Evolutionary conservation across 2,329 filamentous ascomycete genomes (phyloP).

Genomic region (Myriosclerotinia duriaeana): DNA sequence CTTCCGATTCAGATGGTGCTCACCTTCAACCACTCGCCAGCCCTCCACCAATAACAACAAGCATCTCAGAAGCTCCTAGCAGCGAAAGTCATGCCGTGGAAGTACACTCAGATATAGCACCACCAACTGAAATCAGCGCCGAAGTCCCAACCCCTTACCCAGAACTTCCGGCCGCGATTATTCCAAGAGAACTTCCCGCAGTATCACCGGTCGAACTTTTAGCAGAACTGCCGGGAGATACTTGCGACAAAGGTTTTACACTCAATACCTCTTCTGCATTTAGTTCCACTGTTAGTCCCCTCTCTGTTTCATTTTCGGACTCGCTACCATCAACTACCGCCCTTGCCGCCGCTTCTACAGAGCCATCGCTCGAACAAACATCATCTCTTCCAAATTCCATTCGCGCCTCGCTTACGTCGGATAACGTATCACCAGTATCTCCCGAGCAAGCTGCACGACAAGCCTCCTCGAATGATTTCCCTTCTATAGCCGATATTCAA

Average conservation of each 20-base stretch:
- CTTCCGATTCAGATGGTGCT: background rate
- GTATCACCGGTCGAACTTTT: background rate
- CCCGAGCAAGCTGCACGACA: no score
- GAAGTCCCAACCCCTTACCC: constrained; percentile 33
- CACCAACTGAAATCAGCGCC: constrained; percentile 42
- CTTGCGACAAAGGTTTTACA: no score
- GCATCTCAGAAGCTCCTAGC: constrained; percentile 43
- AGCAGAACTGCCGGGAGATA: background rate
- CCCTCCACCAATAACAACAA: constrained; percentile 49
- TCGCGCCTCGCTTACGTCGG: background rate
- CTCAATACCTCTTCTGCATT: background rate
- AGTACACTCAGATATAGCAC: constrained; percentile 48
- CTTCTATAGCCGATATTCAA: no score
- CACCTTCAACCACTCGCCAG: constrained; percentile 38
- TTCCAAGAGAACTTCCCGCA: constrained; percentile 23
- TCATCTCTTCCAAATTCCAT: background rate
- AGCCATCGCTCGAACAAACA: background rate
- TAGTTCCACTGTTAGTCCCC: background rate
- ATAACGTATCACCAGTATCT: background rate
- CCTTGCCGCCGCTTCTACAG: background rate
- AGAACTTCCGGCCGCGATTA: constrained; percentile 32
- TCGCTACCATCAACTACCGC: background rate
- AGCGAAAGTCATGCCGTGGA: constrained; percentile 40
- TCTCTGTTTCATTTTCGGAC: background rate
- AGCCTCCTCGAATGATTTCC: background rate